Conservation (phyloP, 345 rosid species). For the Eucalyptus polyanthemos region DNA sequence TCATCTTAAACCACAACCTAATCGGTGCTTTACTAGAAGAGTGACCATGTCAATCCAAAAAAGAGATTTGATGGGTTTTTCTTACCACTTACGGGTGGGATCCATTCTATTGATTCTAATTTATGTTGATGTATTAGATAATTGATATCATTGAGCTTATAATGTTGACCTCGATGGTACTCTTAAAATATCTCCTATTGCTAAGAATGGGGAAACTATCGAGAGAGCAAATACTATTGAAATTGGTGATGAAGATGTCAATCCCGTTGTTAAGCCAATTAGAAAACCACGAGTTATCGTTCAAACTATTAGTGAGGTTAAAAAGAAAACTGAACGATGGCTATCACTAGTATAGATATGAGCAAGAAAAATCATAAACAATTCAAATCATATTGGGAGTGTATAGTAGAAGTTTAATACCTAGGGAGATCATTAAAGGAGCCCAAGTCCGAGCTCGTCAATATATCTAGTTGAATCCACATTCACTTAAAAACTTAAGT, state of each 20-base stretch:
- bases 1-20: constrained; percentile 88
- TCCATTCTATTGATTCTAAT: not conserved
- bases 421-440: no score
- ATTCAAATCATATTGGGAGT: constrained; percentile 18
- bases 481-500: no score
- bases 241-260: constrained; percentile 42
- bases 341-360: constrained; percentile 94
- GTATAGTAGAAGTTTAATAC: no score
- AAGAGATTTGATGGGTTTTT: constrained; percentile 43
- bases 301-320: no score
- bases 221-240: constrained; percentile 16
- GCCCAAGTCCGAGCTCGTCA: no score
- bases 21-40: constrained; percentile 59
- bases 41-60: constrained; percentile 45
- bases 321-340: constrained; percentile 50
- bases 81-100: not conserved
- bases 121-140: not conserved
- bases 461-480: no score
- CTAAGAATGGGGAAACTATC: constrained; percentile 34
- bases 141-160: not conserved
- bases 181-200: constrained; percentile 34
- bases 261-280: constrained; percentile 80
- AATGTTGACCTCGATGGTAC: constrained; percentile 33
- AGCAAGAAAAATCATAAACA: constrained; percentile 89
- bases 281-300: constrained; percentile 94